These are phyloP conservation scores for Penicillium nordicum DNA, from an alignment of 2,329 filamentous ascomycete species.

Conservation along the genomic window DNA sequence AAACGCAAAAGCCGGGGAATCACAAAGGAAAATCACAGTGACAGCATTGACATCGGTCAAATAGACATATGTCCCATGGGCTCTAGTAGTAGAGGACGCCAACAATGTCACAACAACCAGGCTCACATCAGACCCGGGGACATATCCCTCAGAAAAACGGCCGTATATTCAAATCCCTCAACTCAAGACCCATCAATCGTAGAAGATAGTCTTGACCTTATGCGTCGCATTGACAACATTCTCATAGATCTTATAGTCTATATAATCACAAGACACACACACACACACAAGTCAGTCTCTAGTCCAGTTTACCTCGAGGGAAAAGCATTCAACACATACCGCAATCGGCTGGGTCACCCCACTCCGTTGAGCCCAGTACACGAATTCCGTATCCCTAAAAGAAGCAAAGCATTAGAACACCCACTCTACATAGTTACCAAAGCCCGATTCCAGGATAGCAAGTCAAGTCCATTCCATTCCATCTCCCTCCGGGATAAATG, in stretches of 20 bases:
- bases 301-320: neutral
- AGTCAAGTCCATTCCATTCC: neutral
- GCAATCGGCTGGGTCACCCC: conserved; percentile 40
- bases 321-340: conserved; percentile 27
- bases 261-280: neutral
- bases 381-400: conserved; percentile 39
- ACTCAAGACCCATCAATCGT: conserved; percentile 32
- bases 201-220: conserved; percentile 76
- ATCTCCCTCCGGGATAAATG: neutral
- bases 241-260: conserved; percentile 73
- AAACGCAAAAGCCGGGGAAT: conserved; percentile 5
- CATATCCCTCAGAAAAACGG: neutral
- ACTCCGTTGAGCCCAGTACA: conserved; percentile 43
- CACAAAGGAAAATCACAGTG: neutral
- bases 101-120: neutral
- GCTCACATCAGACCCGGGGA: neutral
- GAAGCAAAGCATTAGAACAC: neutral
- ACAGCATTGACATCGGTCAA: neutral
- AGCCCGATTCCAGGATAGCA: neutral
- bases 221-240: conserved; percentile 85
- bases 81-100: neutral
- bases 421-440: too few relatives aligned
- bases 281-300: neutral
- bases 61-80: neutral
- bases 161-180: neutral